Percentiles rank a stretch among this genome's conserved stretches.
Conservation (phyloP, 2,329 filamentous ascomycete genomes). For the Verticillium klebahnii region DNA sequence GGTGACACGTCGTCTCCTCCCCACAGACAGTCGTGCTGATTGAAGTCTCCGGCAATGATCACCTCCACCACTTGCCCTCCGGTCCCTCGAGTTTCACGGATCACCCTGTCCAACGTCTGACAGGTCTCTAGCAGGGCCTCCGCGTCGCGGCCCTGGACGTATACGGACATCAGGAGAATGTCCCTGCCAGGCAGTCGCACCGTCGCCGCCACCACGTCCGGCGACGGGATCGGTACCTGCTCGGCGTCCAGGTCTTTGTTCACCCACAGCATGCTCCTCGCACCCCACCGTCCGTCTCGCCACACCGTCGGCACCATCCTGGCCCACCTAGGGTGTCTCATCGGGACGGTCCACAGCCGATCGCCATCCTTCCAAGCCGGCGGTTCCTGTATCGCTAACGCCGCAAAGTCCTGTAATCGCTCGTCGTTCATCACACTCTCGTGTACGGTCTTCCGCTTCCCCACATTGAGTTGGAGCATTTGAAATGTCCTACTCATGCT, state of each 20-base stretch:
- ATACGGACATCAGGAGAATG: neutral
- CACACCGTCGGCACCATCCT: slow-evolving; percentile 4
- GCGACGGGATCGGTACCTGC: slow-evolving; percentile 4
- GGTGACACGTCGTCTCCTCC: slow-evolving; percentile 12
- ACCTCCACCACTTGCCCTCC: slow-evolving; percentile 1
- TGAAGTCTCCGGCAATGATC: slow-evolving; percentile 1
- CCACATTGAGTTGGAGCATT: slow-evolving; percentile 14
- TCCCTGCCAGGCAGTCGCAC: neutral
- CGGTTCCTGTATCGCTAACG: slow-evolving; percentile 13
- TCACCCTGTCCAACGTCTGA: neutral
- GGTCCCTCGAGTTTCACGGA: neutral
- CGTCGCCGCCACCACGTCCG: neutral
- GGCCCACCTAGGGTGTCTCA: slow-evolving; percentile 8
- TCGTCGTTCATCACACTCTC: slow-evolving; percentile 16
- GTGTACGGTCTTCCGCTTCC: slow-evolving; percentile 10
- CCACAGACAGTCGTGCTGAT: slow-evolving; percentile 7
- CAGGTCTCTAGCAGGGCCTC: neutral
- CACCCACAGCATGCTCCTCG: slow-evolving; percentile 15
- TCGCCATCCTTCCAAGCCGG: slow-evolving; percentile 9
- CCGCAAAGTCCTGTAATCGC: slow-evolving; percentile 7
- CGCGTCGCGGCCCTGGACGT: neutral
- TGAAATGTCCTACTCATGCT: slow-evolving; percentile 14
- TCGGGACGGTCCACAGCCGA: slow-evolving; percentile 10
- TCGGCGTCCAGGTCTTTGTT: slow-evolving; percentile 10
- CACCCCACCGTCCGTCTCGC: slow-evolving; percentile 12